Percentiles rank a stretch among this genome's conserved stretches.
phyloP scores from a whole-genome alignment of 805 yeast species.

The Millerozyma acaciae region DNA sequence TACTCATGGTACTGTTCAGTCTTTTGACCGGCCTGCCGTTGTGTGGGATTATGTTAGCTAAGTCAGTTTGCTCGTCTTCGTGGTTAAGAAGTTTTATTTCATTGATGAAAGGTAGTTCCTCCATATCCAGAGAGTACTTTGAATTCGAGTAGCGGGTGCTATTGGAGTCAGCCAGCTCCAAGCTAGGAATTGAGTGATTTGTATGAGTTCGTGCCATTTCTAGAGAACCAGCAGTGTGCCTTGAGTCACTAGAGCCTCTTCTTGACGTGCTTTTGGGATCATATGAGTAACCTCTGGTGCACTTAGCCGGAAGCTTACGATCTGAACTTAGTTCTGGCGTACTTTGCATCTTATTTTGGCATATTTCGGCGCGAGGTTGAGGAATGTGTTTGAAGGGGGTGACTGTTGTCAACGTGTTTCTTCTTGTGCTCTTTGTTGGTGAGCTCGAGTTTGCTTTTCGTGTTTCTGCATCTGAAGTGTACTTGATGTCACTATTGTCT shows the following conservation, averaged over 20 bases:
- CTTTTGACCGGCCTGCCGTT: constrained; percentile 20
- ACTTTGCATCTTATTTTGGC: constrained; percentile 9
- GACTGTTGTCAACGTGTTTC: constrained; percentile 18
- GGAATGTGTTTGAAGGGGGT: constrained; percentile 16
- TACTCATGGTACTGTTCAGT: constrained; percentile 28
- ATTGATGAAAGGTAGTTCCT: constrained; percentile 36
- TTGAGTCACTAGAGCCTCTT: constrained; percentile 4
- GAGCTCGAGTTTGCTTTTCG: constrained; percentile 8
- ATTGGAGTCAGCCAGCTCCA: constrained; percentile 2
- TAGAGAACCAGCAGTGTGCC: background rate
- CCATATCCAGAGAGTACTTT: constrained; percentile 15
- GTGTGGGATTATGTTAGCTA: constrained; percentile 3
- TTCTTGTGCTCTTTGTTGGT: constrained; percentile 11
- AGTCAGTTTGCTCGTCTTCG: constrained; percentile 7
- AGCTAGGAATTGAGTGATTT: constrained; percentile 3
- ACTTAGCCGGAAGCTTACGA: constrained; percentile 3
- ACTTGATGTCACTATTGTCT: no score
- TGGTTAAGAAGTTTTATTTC: constrained; percentile 26
- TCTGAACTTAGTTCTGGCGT: constrained; percentile 18
- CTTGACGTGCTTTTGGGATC: constrained; percentile 3
- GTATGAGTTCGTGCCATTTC: constrained; percentile 3
- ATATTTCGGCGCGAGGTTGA: background rate
- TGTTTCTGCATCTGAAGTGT: background rate
- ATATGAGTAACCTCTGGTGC: constrained; percentile 1
- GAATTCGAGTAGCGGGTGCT: constrained; percentile 12